These are phyloP conservation scores for Phialemoniopsis sp. DNA, from an alignment of 2,329 filamentous ascomycete genomes.

Conservation along the genomic window DNA sequence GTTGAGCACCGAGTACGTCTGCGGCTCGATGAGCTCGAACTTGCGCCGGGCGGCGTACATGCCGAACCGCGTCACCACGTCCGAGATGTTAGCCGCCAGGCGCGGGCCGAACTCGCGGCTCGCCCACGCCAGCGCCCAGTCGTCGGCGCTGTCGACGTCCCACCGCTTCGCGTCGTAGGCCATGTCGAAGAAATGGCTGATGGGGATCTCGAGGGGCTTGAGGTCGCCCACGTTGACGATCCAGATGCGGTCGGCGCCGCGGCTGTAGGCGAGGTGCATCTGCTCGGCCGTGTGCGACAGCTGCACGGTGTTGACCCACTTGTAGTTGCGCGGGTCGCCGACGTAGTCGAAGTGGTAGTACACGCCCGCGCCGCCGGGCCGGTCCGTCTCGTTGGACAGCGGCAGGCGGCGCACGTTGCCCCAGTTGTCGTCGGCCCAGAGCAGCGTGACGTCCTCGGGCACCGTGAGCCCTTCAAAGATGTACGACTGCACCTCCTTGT, in stretches of 20 bases:
- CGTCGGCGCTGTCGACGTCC: conserved; percentile 45
- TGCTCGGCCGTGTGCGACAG: conserved; percentile 59
- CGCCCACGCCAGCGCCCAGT: conserved; percentile 25
- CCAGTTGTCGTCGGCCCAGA: conserved; percentile 69
- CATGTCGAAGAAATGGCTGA: conserved; percentile 64
- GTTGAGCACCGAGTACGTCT: conserved; percentile 57
- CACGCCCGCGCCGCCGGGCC: conserved; percentile 60
- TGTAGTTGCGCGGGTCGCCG: conserved; percentile 41
- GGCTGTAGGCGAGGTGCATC: conserved; percentile 55
- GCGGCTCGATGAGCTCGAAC: conserved; percentile 56
- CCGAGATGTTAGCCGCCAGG: conserved; percentile 41
- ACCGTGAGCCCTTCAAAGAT: conserved; percentile 58
- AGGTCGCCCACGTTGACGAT: conserved; percentile 65
- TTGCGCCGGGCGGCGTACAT: conserved; percentile 53
- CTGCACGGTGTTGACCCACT: conserved; percentile 63
- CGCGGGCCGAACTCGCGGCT: conserved; percentile 47
- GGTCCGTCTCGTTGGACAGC: conserved; percentile 51
- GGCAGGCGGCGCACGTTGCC: conserved; percentile 62
- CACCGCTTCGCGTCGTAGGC: conserved; percentile 59
- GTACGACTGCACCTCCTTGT: conserved; percentile 71
- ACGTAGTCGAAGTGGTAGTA: conserved; percentile 59
- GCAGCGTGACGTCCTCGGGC: conserved; percentile 62
- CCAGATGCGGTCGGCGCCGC: conserved; percentile 58
- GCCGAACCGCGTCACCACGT: conserved; percentile 51
- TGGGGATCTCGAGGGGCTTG: conserved; percentile 60